Evolutionary conservation across 176 grass and related monocot genomes (phyloP).

Genomic region (Musa acuminata): DNA sequence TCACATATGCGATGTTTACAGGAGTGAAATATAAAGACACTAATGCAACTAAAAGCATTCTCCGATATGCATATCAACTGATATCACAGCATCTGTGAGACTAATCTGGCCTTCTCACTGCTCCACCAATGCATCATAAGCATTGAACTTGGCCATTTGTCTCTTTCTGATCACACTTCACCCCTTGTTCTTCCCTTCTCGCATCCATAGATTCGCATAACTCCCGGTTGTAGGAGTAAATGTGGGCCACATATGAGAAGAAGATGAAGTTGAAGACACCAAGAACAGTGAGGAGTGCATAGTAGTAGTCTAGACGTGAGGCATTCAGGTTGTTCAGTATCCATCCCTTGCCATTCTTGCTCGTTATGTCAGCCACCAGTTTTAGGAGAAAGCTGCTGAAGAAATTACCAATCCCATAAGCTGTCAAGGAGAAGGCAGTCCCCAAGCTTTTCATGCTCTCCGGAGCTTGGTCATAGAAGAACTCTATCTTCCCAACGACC

Average conservation of each 20-base stretch:
- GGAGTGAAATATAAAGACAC: too few relatives aligned
- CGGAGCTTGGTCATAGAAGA: constrained; percentile 92
- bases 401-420: constrained; percentile 56
- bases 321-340: constrained; percentile 66
- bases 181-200: constrained; percentile 2
- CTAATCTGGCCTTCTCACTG: neutral
- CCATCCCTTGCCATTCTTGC: constrained; percentile 30
- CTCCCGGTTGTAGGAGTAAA: constrained; percentile 38
- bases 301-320: constrained; percentile 67
- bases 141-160: neutral
- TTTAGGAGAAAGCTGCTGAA: constrained; percentile 59
- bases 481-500: constrained; percentile 44
- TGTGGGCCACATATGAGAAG: constrained; percentile 34
- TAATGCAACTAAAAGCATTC: too few relatives aligned
- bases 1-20: too few relatives aligned
- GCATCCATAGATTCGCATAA: constrained; percentile 20
- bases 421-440: constrained; percentile 47
- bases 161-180: neutral
- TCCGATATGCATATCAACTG: too few relatives aligned
- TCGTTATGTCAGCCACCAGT: constrained; percentile 32
- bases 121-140: neutral
- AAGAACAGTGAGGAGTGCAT: constrained; percentile 45
- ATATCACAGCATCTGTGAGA: too few relatives aligned
- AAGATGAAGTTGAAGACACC: constrained; percentile 31
- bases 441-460: constrained; percentile 88